Base-by-base conservation (phyloP, 805 yeast species). In the Nakazawaea wyomingensis region DNA sequence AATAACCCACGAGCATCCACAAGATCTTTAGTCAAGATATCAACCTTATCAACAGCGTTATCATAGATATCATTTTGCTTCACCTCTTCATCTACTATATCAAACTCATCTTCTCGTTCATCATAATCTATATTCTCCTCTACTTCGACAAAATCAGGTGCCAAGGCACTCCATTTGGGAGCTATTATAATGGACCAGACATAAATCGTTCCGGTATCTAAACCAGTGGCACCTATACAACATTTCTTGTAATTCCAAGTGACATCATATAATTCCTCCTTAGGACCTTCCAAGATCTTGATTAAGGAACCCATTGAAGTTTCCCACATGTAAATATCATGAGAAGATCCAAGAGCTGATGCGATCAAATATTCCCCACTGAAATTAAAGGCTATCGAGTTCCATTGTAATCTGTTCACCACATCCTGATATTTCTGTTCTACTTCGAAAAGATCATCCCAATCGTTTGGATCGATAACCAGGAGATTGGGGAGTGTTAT, bases 121-220 rank as follows among this genome's bases (percentile, higher is more conserved):
- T 80, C 78, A 56, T 91, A 90, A 45, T 85, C 88, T 8, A 86
- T 82, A 55, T 89, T 91, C 54, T 89, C 96, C 56, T 90, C 96
- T 34, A 90, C 82, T 60, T 90, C 97, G 37, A 85, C 95, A 58
- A 91, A 90, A 60, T 91, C 98, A 1, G 97, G 97, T 0, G 97
- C 97, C 53, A 90, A 67, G 1, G 97, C 95, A 60, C 95, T 84
- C 98, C 98, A 90, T 62, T 86, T 85, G 54, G 89, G 96, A 1
- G 96, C 95, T 17, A 85, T 77, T 31, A 76, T 75, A 8, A 86
- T 74, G 39, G 83, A 76, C 96, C 97, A 91, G 32, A 85, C 57
- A 56, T 85, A 89, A 2, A 90, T 74, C 30, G 78, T 69, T 1
- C 97, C 97, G 26, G 85, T 70, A 55, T 90, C 98, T 43, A 86